Conservation (phyloP, 768 basidiomycete genomes). For the Mycena maculata region DNA sequence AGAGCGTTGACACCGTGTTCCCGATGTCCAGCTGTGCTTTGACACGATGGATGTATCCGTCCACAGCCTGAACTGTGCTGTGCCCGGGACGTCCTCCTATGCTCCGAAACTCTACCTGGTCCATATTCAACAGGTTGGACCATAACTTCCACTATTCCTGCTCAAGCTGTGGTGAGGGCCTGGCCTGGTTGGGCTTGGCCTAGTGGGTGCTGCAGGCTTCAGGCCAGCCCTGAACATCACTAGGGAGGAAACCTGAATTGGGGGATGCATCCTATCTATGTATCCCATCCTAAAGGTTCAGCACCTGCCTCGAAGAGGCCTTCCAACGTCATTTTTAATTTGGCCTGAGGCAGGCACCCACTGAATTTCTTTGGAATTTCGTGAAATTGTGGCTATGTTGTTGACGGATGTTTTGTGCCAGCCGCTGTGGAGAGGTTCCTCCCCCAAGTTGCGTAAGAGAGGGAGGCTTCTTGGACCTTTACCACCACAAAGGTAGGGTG, state of each 20-base stretch:
- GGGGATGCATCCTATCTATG: not conserved
- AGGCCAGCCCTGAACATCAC: not conserved
- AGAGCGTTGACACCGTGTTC: too few species aligned
- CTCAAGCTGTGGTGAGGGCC: not conserved
- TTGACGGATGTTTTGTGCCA: too few species aligned
- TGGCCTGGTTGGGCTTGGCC: not conserved
- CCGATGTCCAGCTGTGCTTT: too few species aligned
- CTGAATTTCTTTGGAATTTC: too few species aligned
- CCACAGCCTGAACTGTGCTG: too few species aligned
- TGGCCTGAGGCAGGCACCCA: too few species aligned
- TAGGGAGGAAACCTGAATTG: not conserved
- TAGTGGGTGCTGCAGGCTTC: not conserved
- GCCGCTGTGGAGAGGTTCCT: too few species aligned
- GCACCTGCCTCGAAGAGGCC: too few species aligned
- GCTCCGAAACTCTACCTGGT: not conserved
- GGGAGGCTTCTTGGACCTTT: conserved; percentile 10
- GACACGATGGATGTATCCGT: too few species aligned
- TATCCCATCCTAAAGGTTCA: not conserved
- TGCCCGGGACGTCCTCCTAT: not conserved
- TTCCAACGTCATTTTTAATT: too few species aligned
- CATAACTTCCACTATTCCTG: not conserved
- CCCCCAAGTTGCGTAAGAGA: too few species aligned
- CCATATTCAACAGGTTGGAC: not conserved
- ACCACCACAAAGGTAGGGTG: conserved; percentile 9
- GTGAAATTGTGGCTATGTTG: too few species aligned